Evolutionary conservation across 768 basidiomycete species (phyloP), one percentile per base, ranked within the genome.

Genomic region (Kwoniella newhampshirensis): DNA sequence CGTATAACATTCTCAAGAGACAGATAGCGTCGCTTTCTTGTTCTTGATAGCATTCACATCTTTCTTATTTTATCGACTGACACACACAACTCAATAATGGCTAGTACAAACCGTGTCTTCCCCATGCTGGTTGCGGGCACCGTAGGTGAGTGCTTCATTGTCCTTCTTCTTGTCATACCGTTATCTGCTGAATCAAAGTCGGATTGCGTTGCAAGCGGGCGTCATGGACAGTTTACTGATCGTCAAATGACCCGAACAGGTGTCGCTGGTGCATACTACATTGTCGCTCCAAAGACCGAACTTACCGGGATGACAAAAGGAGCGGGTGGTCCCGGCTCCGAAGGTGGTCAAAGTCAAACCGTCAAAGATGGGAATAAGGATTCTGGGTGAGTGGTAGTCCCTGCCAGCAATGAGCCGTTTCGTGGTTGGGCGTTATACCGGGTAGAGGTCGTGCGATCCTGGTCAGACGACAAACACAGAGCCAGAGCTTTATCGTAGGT

Each of bases 261-360:
- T 55, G 66, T 72, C 25, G 57, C 65, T 20, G 61, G 61, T 4
- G 75, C 72, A 17, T 54, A 64, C 32, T 76, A 76, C 51, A 72
- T 72, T 54, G 60, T 65, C 23, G 51, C 62, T 35, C 75, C 75
- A 1, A 57, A 73, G 37, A 63, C 68, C 48, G 66, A 76, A 46
- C 41, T 69, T 17, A 56, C 69, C 12, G 68, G 68, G 9, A 62
- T 67, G 45, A 35, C 43, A n/a, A 62, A 57, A 30, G 32, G 32
- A 6, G 57, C 57, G 12, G 20, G 55, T 17, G 48, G 26, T 13
- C 40, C 59, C 21, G 25, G 59, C 8, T 40, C 48, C 3, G 59
- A 36, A 15, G 66, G 68, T 8, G 69, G 67, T 4, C 28, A 64
- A 40, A 68, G 65, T 57, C 68, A 66, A 59, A 46, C 43, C 36